Percentiles rank a stretch among this genome's conserved stretches.
These are phyloP conservation scores for Volvox reticuliferus DNA, from an alignment of 139 green algal genomes.

Conservation along the genomic window DNA sequence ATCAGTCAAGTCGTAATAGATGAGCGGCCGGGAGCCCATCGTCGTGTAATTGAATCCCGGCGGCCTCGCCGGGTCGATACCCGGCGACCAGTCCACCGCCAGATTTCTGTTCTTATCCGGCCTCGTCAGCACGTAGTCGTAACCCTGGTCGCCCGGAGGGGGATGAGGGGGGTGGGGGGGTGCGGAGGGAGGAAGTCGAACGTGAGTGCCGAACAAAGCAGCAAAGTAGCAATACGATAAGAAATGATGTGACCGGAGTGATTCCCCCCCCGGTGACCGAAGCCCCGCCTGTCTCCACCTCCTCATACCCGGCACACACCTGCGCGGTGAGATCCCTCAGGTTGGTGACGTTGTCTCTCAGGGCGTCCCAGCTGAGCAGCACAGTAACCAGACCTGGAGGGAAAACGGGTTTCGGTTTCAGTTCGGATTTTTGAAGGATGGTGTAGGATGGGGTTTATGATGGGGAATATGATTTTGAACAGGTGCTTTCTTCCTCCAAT, in stretches of 20 bases:
- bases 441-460: too few relatives aligned
- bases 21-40: slow-evolving; percentile 7
- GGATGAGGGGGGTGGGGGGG: neutral
- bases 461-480: too few relatives aligned
- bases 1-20: slow-evolving; percentile 9
- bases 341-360: slow-evolving; percentile 36
- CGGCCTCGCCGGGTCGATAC: slow-evolving; percentile 8
- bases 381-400: slow-evolving; percentile 39
- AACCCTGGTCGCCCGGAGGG: neutral
- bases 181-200: too few relatives aligned
- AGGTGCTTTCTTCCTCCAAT: too few relatives aligned
- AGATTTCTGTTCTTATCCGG: neutral
- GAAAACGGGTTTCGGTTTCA: too few relatives aligned
- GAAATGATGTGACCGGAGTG: too few relatives aligned
- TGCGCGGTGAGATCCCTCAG: slow-evolving; percentile 39
- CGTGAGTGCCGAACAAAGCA: too few relatives aligned
- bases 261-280: too few relatives aligned
- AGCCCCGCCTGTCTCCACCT: neutral
- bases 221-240: too few relatives aligned
- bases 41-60: neutral
- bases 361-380: slow-evolving; percentile 35
- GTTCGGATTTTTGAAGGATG: too few relatives aligned
- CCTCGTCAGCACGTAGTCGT: slow-evolving; percentile 37
- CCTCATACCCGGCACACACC: neutral
- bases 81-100: slow-evolving; percentile 26